phyloP scores from a whole-genome alignment of 345 rosid genomes.

The Corchorus capsularis region DNA sequence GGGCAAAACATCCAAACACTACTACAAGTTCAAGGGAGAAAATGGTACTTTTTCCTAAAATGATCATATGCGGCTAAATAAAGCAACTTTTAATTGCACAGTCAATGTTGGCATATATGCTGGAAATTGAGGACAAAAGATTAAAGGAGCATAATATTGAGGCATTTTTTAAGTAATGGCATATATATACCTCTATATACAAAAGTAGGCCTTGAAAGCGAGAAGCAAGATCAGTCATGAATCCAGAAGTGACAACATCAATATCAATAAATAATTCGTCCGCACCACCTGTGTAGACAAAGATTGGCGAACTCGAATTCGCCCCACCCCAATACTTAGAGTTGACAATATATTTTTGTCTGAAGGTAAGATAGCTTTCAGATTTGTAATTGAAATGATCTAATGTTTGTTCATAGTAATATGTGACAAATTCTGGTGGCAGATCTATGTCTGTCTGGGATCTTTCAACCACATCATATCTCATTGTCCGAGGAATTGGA shows the following conservation, averaged over 20 bases:
- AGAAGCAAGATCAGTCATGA: not conserved
- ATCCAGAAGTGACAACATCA: not conserved
- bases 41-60: too few relatives aligned
- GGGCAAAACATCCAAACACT: too few relatives aligned
- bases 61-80: too few relatives aligned
- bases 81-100: too few relatives aligned
- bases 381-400: conserved; percentile 39
- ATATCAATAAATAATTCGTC: too few relatives aligned
- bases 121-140: too few relatives aligned
- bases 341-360: conserved; percentile 26
- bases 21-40: too few relatives aligned
- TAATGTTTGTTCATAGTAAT: conserved; percentile 31
- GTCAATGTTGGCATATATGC: too few relatives aligned
- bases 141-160: too few relatives aligned
- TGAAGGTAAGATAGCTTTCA: conserved; percentile 25
- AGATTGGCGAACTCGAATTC: too few relatives aligned
- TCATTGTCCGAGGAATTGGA: not conserved
- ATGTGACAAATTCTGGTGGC: not conserved
- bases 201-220: not conserved
- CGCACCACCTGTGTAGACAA: too few relatives aligned
- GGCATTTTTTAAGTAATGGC: not conserved
- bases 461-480: not conserved
- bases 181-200: not conserved
- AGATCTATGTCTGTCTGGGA: not conserved
- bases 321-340: conserved; percentile 27